phyloP scores from a whole-genome alignment of 345 rosid species.

The Pugionium cornutum region DNA sequence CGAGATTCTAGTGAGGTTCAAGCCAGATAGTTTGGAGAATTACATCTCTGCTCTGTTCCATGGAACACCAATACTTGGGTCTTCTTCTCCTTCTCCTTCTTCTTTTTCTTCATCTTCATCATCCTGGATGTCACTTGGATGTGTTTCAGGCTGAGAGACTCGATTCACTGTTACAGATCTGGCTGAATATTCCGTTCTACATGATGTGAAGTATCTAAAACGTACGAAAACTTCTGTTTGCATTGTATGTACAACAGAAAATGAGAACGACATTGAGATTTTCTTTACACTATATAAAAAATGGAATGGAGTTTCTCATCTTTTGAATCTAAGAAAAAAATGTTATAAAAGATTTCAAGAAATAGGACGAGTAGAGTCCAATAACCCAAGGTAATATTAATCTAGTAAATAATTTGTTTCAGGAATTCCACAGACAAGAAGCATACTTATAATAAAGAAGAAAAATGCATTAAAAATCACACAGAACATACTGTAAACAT shows the following conservation, averaged over 20 bases:
- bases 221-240: conserved; percentile 2
- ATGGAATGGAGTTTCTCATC: not conserved
- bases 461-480: conserved; percentile 15
- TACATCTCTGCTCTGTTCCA: conserved; percentile 73
- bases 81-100: conserved; percentile 41
- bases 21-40: conserved; percentile 65
- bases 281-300: not conserved
- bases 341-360: not conserved
- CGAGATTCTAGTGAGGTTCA: conserved; percentile 46
- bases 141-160: conserved; percentile 38
- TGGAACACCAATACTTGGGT: conserved; percentile 45
- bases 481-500: conserved; percentile 22
- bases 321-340: conserved; percentile 1
- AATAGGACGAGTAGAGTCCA: not conserved
- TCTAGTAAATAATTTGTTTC: conserved; percentile 4
- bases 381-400: conserved; percentile 6
- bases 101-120: conserved; percentile 27
- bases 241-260: conserved; percentile 22
- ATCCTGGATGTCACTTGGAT: conserved; percentile 40
- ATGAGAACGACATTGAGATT: conserved; percentile 2
- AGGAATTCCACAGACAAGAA: conserved; percentile 14
- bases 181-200: conserved; percentile 18
- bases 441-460: conserved; percentile 9
- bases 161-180: not conserved
- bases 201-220: not conserved